These are phyloP conservation scores for Cudoniella acicularis DNA, from an alignment of 495 filamentous ascomycete species.

Conservation along the genomic window DNA sequence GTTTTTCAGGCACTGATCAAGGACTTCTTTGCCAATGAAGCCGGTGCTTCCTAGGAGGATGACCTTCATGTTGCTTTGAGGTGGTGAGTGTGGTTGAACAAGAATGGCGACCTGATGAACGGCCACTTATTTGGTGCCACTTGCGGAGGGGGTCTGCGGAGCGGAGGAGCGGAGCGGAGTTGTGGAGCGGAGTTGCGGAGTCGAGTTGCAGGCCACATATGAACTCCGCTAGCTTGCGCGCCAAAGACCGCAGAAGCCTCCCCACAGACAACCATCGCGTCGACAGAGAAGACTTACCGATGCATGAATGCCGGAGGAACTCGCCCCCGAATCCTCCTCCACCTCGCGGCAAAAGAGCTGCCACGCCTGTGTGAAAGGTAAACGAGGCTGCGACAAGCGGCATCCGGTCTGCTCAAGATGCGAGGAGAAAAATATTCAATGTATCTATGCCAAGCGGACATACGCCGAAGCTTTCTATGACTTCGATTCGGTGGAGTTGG, in stretches of 20 bases:
- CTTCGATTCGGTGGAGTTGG: not conserved
- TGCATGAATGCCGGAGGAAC: slow-evolving; percentile 1
- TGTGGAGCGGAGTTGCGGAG: slow-evolving; percentile 7
- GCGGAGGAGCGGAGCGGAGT: slow-evolving; percentile 1
- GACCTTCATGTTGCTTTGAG: slow-evolving; percentile 32
- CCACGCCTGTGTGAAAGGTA: slow-evolving; percentile 34
- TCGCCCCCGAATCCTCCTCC: not conserved
- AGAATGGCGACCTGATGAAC: slow-evolving; percentile 1
- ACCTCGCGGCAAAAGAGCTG: slow-evolving; percentile 35
- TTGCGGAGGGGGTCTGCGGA: slow-evolving; percentile 4
- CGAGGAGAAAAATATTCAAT: slow-evolving; percentile 27
- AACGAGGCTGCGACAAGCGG: slow-evolving; percentile 35
- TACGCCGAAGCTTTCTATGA: slow-evolving; percentile 9
- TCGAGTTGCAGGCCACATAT: not conserved
- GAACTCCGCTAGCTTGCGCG: not conserved
- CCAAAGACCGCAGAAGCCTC: not conserved
- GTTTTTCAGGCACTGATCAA: slow-evolving; percentile 35
- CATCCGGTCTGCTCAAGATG: slow-evolving; percentile 33
- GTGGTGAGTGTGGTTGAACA: not conserved
- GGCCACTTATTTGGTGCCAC: not conserved
- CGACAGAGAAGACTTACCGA: not conserved
- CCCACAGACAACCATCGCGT: not conserved
- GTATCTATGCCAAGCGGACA: slow-evolving; percentile 26
- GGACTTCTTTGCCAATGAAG: slow-evolving; percentile 39
- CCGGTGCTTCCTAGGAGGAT: slow-evolving; percentile 43